These are phyloP conservation scores for Ulota crispa DNA, from an alignment of 225 moss, liverwort and hornwort genomes.

Conservation along the genomic window DNA sequence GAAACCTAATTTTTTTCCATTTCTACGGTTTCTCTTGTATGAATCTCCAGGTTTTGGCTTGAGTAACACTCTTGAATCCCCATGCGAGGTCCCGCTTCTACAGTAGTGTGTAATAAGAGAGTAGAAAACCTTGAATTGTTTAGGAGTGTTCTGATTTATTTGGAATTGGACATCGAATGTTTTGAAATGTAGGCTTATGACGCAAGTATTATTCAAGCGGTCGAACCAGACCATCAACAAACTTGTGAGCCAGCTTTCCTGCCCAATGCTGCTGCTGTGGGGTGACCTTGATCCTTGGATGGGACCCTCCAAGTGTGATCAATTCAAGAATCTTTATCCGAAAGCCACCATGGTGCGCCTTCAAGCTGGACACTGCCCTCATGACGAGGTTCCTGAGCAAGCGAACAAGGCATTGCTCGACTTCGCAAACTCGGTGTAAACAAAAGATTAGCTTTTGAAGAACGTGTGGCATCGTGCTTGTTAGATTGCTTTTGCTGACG, in stretches of 20 bases:
- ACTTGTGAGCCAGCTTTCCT: conserved; percentile 60
- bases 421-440: conserved; percentile 39
- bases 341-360: conserved; percentile 66
- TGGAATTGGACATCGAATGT: background rate
- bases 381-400: conserved; percentile 79
- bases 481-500: background rate
- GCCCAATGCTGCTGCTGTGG: conserved; percentile 86
- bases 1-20: background rate
- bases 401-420: conserved; percentile 70
- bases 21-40: background rate
- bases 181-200: conserved; percentile 62
- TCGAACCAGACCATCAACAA: conserved; percentile 61
- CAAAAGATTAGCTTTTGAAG: background rate
- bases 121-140: background rate
- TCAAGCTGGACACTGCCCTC: conserved; percentile 93
- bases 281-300: conserved; percentile 95
- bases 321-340: conserved; percentile 67
- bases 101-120: too few relatives aligned
- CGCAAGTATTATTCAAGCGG: conserved; percentile 59
- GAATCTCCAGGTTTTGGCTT: background rate
- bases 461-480: background rate
- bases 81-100: background rate
- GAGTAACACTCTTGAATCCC: background rate
- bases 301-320: conserved; percentile 72
- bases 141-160: background rate